phyloP scores from a whole-genome alignment of 345 rosid genomes.

The Linum lewisii region DNA sequence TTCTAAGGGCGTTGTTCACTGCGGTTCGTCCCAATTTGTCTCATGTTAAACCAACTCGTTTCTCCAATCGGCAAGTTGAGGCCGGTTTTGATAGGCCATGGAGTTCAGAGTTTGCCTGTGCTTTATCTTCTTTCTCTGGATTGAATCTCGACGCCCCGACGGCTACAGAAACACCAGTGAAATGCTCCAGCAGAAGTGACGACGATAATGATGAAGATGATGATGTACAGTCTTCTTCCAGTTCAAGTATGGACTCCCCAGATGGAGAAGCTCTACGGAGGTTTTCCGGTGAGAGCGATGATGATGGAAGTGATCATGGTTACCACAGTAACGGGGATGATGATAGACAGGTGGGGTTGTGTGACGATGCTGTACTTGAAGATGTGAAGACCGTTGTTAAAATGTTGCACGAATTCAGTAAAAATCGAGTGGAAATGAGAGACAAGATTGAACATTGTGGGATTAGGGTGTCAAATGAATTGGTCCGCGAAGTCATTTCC shows the following conservation, averaged over 20 bases:
- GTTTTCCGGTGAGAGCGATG: not conserved
- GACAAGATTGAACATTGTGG: constrained; percentile 48
- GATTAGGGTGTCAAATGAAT: constrained; percentile 38
- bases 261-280: not conserved
- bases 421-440: constrained; percentile 31
- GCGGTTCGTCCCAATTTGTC: constrained; percentile 10
- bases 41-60: constrained; percentile 1
- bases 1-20: constrained; percentile 3
- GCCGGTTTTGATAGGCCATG: not conserved
- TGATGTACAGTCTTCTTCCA: not conserved
- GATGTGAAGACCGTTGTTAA: constrained; percentile 36
- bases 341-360: constrained; percentile 12
- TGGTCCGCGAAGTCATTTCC: constrained; percentile 68
- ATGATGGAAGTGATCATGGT: constrained; percentile 16
- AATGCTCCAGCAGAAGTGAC: not conserved
- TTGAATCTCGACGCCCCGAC: constrained; percentile 17
- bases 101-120: constrained; percentile 9
- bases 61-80: constrained; percentile 8
- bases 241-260: not conserved
- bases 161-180: constrained; percentile 1
- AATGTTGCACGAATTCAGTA: constrained; percentile 31
- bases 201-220: not conserved
- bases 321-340: constrained; percentile 12
- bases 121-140: constrained; percentile 18
- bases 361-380: constrained; percentile 20